phyloP scores from a whole-genome alignment of 2,329 filamentous ascomycete species.

The Gaeumannomyces tritici region DNA sequence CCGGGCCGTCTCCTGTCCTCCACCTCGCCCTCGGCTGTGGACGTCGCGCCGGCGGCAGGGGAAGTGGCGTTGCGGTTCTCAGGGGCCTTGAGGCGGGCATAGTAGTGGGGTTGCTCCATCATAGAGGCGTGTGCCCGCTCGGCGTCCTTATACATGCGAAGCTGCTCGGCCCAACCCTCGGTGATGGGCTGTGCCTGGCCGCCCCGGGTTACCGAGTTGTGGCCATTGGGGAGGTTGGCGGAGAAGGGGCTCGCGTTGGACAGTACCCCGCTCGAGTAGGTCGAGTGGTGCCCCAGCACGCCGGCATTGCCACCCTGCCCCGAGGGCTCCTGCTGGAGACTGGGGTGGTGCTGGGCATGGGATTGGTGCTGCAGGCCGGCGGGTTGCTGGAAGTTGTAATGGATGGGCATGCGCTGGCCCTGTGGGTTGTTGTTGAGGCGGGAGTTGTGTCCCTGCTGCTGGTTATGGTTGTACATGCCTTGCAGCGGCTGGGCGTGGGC shows the following conservation, averaged over 20 bases:
- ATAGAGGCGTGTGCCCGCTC: constrained; percentile 64
- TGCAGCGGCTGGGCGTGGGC: constrained; percentile 20
- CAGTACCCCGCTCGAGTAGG: constrained; percentile 53
- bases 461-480: constrained; percentile 66
- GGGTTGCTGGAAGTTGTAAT: constrained; percentile 61
- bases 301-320: constrained; percentile 43
- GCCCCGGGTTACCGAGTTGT: constrained; percentile 31
- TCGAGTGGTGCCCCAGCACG: constrained; percentile 49
- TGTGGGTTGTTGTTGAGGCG: constrained; percentile 64
- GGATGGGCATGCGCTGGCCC: constrained; percentile 51
- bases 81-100: constrained; percentile 60
- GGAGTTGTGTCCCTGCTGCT: constrained; percentile 64
- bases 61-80: constrained; percentile 48
- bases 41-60: neutral
- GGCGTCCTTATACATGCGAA: constrained; percentile 70
- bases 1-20: constrained; percentile 47
- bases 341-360: constrained; percentile 54
- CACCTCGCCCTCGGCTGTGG: constrained; percentile 37
- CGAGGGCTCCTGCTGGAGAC: constrained; percentile 48
- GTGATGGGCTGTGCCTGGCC: constrained; percentile 42
- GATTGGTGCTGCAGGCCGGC: constrained; percentile 52
- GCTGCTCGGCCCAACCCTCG: constrained; percentile 81
- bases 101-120: constrained; percentile 59
- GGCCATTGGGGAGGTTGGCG: constrained; percentile 25
- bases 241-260: constrained; percentile 55